These are phyloP conservation scores for Geotrichum restrictum DNA, from an alignment of 1,139 yeast genomes.

Conservation along the genomic window DNA sequence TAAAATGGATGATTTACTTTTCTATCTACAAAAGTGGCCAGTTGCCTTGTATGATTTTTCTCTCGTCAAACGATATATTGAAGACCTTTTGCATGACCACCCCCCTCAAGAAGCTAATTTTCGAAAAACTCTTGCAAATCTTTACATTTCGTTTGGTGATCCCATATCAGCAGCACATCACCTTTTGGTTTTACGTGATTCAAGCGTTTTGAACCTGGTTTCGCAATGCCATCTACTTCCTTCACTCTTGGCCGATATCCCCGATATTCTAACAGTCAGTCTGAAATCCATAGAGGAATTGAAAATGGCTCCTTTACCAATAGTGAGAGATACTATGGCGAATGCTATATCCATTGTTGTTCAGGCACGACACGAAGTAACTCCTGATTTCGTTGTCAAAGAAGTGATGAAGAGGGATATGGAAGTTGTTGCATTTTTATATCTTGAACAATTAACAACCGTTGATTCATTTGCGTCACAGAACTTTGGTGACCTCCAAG, in stretches of 20 bases:
- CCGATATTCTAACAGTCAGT: slow-evolving; percentile 50
- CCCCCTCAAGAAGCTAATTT: slow-evolving; percentile 32
- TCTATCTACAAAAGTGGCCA: slow-evolving; percentile 57
- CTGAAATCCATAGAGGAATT: slow-evolving; percentile 41
- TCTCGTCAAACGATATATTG: slow-evolving; percentile 47
- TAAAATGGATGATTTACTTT: slow-evolving; percentile 36
- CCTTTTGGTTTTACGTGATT: slow-evolving; percentile 53
- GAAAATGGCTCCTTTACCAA: slow-evolving; percentile 43
- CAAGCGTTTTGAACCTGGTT: slow-evolving; percentile 54
- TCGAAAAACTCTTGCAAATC: slow-evolving; percentile 51
- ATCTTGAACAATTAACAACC: slow-evolving; percentile 52
- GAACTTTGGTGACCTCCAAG: slow-evolving; percentile 62
- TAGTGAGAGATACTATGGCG: slow-evolving; percentile 42
- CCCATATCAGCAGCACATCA: slow-evolving; percentile 63
- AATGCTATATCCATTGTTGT: slow-evolving; percentile 57
- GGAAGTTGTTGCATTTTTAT: slow-evolving; percentile 53
- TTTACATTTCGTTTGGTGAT: slow-evolving; percentile 57
- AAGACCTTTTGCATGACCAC: slow-evolving; percentile 40
- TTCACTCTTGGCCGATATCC: slow-evolving; percentile 47
- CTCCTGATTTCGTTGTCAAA: slow-evolving; percentile 49
- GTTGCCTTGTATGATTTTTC: slow-evolving; percentile 50
- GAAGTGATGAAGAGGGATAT: slow-evolving; percentile 43
- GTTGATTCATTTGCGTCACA: slow-evolving; percentile 53
- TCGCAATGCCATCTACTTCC: slow-evolving; percentile 58
- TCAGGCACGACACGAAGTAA: slow-evolving; percentile 60